These are phyloP conservation scores for Globisporangium acanthophoron DNA, from an alignment of 352 stramenopile genomes.

Conservation along the genomic window DNA sequence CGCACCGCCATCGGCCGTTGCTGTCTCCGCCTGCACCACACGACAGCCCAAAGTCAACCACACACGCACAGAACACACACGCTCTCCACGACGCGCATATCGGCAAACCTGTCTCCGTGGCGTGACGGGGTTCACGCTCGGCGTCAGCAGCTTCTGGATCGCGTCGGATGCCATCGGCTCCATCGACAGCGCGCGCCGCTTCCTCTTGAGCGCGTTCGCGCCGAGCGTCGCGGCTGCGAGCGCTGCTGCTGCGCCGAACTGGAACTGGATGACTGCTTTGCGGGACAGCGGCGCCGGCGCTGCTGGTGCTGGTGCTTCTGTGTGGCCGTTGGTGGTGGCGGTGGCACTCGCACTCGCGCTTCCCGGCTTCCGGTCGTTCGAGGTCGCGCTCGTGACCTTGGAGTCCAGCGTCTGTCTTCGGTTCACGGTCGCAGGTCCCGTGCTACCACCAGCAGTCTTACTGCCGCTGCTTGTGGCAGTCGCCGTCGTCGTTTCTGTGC, in stretches of 20 bases:
- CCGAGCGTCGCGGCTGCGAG: constrained; percentile 14
- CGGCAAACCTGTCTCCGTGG: background rate
- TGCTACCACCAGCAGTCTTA: background rate
- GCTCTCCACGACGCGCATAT: background rate
- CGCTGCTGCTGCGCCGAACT: constrained; percentile 15
- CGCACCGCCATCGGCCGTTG: background rate
- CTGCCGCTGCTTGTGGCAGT: background rate
- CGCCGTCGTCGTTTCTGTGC: background rate
- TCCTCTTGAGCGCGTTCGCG: constrained; percentile 16
- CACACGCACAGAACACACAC: background rate
- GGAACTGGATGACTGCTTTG: constrained; percentile 13
- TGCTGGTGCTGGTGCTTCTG: background rate
- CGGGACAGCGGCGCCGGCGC: background rate
- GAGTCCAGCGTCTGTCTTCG: constrained; percentile 20
- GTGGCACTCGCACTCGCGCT: background rate
- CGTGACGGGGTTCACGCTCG: background rate
- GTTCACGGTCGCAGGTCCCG: constrained; percentile 43
- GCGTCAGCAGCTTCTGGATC: constrained; percentile 45
- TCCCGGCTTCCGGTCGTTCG: no score
- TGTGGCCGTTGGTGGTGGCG: background rate
- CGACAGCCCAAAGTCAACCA: background rate
- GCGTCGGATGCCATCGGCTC: constrained; percentile 60
- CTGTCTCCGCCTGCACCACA: background rate
- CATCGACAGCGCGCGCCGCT: constrained; percentile 58
- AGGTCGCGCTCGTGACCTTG: constrained; percentile 1